These are phyloP conservation scores for Boletellus emodensis DNA, from an alignment of 768 basidiomycete genomes.

Conservation along the genomic window DNA sequence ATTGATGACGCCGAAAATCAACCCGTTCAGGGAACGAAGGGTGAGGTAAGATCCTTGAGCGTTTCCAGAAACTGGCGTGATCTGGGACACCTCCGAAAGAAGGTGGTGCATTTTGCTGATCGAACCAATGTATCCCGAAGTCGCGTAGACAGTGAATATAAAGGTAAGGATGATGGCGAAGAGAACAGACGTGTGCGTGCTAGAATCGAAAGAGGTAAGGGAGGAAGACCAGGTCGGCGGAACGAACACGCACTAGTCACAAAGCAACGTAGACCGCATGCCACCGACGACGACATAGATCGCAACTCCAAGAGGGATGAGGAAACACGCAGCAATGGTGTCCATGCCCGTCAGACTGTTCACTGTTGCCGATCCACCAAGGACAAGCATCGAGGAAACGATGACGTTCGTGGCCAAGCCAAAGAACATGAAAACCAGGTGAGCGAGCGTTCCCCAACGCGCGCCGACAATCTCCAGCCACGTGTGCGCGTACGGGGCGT, in stretches of 20 bases:
- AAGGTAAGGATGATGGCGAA: conserved; percentile 81
- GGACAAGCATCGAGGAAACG: conserved; percentile 81
- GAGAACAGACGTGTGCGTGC: conserved; percentile 83
- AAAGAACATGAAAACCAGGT: conserved; percentile 86
- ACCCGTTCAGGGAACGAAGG: conserved; percentile 69
- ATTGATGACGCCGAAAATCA: conserved; percentile 86
- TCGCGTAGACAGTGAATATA: conserved; percentile 78
- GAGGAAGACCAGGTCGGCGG: neutral
- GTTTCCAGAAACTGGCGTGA: conserved; percentile 71
- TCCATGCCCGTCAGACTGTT: conserved; percentile 85
- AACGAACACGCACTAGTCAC: conserved; percentile 66
- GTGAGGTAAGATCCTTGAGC: conserved; percentile 83
- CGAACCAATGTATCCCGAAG: conserved; percentile 75
- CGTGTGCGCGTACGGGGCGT: conserved; percentile 85
- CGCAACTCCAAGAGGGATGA: conserved; percentile 83
- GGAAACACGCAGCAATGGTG: conserved; percentile 87
- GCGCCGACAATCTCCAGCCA: conserved; percentile 82
- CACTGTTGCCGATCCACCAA: conserved; percentile 85
- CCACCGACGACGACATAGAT: conserved; percentile 87
- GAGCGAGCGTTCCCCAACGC: conserved; percentile 78
- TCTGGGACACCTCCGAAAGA: conserved; percentile 52
- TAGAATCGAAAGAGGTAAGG: conserved; percentile 25
- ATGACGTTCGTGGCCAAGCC: conserved; percentile 90
- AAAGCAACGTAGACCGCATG: conserved; percentile 81
- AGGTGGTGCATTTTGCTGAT: conserved; percentile 75